These are phyloP conservation scores for Hemisphaericaspora xylanilytica DNA, from an alignment of 1,139 yeast genomes.

Conservation along the genomic window DNA sequence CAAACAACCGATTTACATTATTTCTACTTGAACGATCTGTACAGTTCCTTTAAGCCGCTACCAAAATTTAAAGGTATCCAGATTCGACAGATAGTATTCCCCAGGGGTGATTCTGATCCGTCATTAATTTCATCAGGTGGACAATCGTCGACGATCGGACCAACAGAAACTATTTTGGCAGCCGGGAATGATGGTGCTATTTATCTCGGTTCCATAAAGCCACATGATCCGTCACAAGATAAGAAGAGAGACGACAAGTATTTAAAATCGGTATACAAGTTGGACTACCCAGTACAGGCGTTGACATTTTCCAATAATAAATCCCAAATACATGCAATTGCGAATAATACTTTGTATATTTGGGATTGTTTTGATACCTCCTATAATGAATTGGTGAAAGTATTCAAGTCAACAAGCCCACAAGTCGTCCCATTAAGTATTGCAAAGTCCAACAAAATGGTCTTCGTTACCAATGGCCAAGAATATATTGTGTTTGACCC, in stretches of 20 bases:
- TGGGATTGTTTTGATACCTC: conserved; percentile 40
- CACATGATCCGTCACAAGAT: conserved; percentile 24
- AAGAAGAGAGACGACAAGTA: conserved; percentile 40
- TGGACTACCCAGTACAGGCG: conserved; percentile 17
- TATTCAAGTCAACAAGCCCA: conserved; percentile 26
- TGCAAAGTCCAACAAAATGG: conserved; percentile 9
- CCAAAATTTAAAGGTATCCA: conserved; percentile 31
- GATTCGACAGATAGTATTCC: conserved; percentile 27
- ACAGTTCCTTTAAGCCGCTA: conserved; percentile 32
- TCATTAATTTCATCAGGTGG: conserved; percentile 1
- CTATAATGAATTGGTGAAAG: conserved; percentile 27
- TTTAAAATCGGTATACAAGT: conserved; percentile 28
- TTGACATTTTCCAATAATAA: conserved; percentile 24
- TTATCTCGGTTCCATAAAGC: conserved; percentile 28
- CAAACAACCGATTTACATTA: conserved; percentile 25
- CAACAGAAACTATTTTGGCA: conserved; percentile 31
- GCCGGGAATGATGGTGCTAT: conserved; percentile 31
- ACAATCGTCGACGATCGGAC: conserved; percentile 6
- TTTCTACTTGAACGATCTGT: conserved; percentile 33
- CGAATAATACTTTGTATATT: conserved; percentile 18
- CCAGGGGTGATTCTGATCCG: conserved; percentile 6
- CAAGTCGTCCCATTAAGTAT: conserved; percentile 10
- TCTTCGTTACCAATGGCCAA: conserved; percentile 16
- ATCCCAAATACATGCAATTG: conserved; percentile 24
- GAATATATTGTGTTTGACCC: conserved; percentile 19